Evolutionary conservation across 768 basidiomycete genomes (phyloP).

Genomic region (Suillus occidentalis): DNA sequence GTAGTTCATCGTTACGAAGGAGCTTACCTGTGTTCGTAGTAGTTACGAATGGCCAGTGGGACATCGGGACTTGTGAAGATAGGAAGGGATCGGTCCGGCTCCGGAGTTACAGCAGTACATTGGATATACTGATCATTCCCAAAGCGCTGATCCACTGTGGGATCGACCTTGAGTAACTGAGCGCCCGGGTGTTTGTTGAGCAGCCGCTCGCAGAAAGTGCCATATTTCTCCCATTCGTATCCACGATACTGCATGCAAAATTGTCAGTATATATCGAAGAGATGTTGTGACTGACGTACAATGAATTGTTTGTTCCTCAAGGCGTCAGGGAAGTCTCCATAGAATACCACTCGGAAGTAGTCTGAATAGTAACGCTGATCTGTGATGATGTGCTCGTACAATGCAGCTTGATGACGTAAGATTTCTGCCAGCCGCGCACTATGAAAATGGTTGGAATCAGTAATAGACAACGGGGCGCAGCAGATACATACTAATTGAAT

Average conservation of each 20-base stretch:
- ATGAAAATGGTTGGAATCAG: slow-evolving; percentile 13
- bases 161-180: slow-evolving; percentile 75
- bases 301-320: slow-evolving; percentile 90
- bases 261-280: background rate
- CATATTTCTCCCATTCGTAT: slow-evolving; percentile 92
- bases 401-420: slow-evolving; percentile 80
- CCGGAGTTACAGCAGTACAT: slow-evolving; percentile 81
- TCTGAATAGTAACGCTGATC: slow-evolving; percentile 87
- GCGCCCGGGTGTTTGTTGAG: slow-evolving; percentile 88
- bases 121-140: slow-evolving; percentile 86
- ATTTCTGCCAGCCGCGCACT: slow-evolving; percentile 85
- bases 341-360: slow-evolving; percentile 93
- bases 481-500: slow-evolving; percentile 76
- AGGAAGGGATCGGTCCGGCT: slow-evolving; percentile 73
- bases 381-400: slow-evolving; percentile 82
- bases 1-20: background rate
- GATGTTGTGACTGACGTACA: slow-evolving; percentile 42
- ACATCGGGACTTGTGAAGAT: slow-evolving; percentile 89
- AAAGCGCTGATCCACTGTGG: slow-evolving; percentile 76
- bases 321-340: slow-evolving; percentile 85
- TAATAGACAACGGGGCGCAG: background rate
- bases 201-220: slow-evolving; percentile 88
- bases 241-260: slow-evolving; percentile 72
- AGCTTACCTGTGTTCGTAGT: slow-evolving; percentile 82
- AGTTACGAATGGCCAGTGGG: slow-evolving; percentile 72